Conservation (phyloP, 805 yeast genomes). For the Candida morakotiae region DNA sequence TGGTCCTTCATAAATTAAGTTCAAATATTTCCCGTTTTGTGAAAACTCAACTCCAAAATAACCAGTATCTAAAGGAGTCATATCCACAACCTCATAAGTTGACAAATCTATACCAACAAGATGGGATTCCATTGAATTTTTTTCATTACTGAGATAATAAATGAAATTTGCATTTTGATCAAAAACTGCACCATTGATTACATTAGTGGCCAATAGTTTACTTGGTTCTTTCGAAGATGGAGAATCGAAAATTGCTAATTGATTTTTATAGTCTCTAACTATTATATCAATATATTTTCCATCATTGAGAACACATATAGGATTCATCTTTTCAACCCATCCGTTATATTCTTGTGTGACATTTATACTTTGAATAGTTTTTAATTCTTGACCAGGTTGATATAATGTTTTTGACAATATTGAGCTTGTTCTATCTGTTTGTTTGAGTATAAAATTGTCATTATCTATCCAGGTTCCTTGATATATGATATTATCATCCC, state of each 20-base stretch:
- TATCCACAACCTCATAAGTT: not conserved
- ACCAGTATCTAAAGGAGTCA: slow-evolving; percentile 37
- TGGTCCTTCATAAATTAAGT: slow-evolving; percentile 73
- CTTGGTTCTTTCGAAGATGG: slow-evolving; percentile 39
- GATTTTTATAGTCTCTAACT: slow-evolving; percentile 53
- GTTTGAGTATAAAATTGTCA: slow-evolving; percentile 50
- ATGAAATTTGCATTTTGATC: slow-evolving; percentile 41
- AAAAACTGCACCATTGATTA: slow-evolving; percentile 53
- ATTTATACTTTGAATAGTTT: slow-evolving; percentile 30
- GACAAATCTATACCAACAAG: slow-evolving; percentile 54
- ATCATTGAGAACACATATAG: slow-evolving; percentile 12
- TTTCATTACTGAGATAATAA: slow-evolving; percentile 66
- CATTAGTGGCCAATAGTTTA: slow-evolving; percentile 56
- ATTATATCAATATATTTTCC: slow-evolving; percentile 65
- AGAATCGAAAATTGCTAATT: slow-evolving; percentile 75
- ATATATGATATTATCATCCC: slow-evolving; percentile 52
- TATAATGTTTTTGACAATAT: slow-evolving; percentile 46
- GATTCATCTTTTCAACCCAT: slow-evolving; percentile 52
- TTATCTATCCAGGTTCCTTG: slow-evolving; percentile 58
- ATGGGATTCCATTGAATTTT: slow-evolving; percentile 79
- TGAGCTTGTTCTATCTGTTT: slow-evolving; percentile 61
- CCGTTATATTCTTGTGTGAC: slow-evolving; percentile 44
- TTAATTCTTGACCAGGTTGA: slow-evolving; percentile 28
- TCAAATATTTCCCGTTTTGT: slow-evolving; percentile 63
- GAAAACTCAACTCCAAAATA: slow-evolving; percentile 69